Evolutionary conservation across 2,329 filamentous ascomycete genomes (phyloP).

Genomic region (Penicillium sp.): DNA sequence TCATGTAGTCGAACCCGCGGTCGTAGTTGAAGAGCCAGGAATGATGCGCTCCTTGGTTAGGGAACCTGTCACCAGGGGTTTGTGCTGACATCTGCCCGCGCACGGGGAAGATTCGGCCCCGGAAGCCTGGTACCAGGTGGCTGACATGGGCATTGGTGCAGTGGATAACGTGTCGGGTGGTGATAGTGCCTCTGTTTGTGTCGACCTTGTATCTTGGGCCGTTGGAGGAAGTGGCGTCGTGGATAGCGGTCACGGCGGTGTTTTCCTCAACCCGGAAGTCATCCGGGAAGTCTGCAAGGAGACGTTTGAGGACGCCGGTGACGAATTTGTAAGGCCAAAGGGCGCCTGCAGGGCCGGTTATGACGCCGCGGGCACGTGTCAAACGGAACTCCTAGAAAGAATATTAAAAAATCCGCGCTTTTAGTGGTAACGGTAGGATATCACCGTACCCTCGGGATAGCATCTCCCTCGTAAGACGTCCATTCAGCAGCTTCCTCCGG

Average conservation of each 20-base stretch:
- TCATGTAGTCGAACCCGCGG: slow-evolving; percentile 52
- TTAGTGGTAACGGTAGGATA: not conserved
- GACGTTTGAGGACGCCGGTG: slow-evolving; percentile 18
- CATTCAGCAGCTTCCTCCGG: slow-evolving; percentile 27
- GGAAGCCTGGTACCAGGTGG: slow-evolving; percentile 49
- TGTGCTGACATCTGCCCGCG: slow-evolving; percentile 46
- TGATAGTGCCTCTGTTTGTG: slow-evolving; percentile 47
- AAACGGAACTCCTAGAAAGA: slow-evolving; percentile 22
- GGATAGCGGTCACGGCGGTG: slow-evolving; percentile 17
- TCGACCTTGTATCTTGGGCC: slow-evolving; percentile 38
- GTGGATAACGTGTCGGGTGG: slow-evolving; percentile 53
- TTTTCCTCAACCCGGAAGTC: slow-evolving; percentile 24
- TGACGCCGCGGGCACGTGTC: slow-evolving; percentile 19
- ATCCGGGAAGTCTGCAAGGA: slow-evolving; percentile 33
- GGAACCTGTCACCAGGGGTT: slow-evolving; percentile 28
- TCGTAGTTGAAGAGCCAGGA: slow-evolving; percentile 54
- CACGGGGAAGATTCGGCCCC: slow-evolving; percentile 37
- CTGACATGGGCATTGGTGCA: slow-evolving; percentile 56
- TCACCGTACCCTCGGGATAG: slow-evolving; percentile 19
- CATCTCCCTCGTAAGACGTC: slow-evolving; percentile 18
- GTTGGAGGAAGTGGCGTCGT: not conserved
- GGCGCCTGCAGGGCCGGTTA: slow-evolving; percentile 27
- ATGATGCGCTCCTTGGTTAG: slow-evolving; percentile 30
- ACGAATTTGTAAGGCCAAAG: slow-evolving; percentile 35
- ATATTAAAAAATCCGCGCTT: not conserved